These are phyloP conservation scores for Cantharellus cinnabarinus DNA, from an alignment of 768 basidiomycete species.

Conservation along the genomic window DNA sequence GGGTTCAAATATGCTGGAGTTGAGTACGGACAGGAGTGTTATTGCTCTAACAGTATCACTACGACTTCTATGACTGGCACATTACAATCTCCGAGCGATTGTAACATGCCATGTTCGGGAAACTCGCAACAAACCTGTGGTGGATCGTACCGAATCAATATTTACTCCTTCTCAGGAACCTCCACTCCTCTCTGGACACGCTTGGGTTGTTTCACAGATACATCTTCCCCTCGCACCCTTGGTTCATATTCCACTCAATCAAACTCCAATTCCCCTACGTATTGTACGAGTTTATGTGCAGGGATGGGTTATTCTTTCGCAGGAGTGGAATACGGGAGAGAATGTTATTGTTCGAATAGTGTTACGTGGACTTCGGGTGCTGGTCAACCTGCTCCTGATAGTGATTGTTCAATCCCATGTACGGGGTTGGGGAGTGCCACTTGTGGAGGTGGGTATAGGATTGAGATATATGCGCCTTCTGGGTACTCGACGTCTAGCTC, in stretches of 20 bases:
- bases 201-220: background rate
- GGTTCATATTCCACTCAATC: background rate
- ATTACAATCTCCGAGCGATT: background rate
- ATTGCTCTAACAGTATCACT: background rate
- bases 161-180: background rate
- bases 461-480: background rate
- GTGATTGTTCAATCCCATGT: background rate
- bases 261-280: background rate
- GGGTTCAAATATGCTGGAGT: conserved; percentile 1
- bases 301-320: background rate
- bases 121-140: background rate
- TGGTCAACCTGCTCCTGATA: background rate
- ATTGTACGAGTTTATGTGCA: background rate
- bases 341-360: conserved; percentile 2
- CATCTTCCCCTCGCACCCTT: background rate
- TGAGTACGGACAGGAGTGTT: conserved; percentile 1
- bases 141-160: background rate
- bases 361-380: background rate
- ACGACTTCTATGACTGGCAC: background rate
- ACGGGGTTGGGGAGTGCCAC: background rate
- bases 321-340: background rate
- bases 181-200: background rate
- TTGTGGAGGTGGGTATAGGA: background rate
- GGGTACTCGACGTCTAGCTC: background rate
- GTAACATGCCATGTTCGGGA: background rate